Evolutionary conservation across 2,329 filamentous ascomycete genomes (phyloP).

Genomic region (Penicillium frequentans): DNA sequence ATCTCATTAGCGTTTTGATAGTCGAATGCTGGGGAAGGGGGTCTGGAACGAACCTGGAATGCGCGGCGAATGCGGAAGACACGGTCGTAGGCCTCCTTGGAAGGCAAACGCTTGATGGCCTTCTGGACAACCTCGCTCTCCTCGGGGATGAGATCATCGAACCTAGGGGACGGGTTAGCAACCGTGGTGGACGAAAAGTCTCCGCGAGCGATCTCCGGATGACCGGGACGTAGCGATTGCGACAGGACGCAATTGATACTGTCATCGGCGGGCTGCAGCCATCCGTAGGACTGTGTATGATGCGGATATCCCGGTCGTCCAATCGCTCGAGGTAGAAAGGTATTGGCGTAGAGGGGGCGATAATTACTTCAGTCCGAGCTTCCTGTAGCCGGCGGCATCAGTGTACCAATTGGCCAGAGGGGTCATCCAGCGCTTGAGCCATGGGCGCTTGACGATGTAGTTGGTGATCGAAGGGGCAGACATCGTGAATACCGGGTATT

Average conservation of each 20-base stretch:
- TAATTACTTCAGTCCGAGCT: constrained; percentile 82
- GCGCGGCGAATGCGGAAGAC: constrained; percentile 96
- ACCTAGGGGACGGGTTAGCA: constrained; percentile 54
- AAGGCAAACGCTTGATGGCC: constrained; percentile 84
- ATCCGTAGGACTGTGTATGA: neutral
- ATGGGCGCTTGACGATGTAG: constrained; percentile 80
- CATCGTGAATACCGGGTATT: constrained; percentile 53
- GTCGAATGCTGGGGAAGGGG: constrained; percentile 6
- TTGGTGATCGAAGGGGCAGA: constrained; percentile 71
- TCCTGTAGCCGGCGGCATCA: constrained; percentile 86
- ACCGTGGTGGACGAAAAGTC: constrained; percentile 3
- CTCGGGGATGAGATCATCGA: constrained; percentile 93
- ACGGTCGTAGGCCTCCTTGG: constrained; percentile 93
- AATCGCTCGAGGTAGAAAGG: constrained; percentile 14
- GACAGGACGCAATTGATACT: constrained; percentile 6
- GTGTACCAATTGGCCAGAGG: constrained; percentile 87
- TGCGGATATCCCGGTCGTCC: neutral
- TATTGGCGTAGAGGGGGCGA: constrained; percentile 14
- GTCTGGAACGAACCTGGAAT: constrained; percentile 66
- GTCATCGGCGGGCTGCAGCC: neutral
- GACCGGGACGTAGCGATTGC: constrained; percentile 14
- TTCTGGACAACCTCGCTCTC: constrained; percentile 84
- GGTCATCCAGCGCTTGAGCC: constrained; percentile 75
- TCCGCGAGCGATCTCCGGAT: constrained; percentile 11
- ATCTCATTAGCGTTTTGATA: constrained; percentile 21